phyloP scores from a whole-genome alignment of 768 basidiomycete genomes.

The Coprinellus micaceus region DNA sequence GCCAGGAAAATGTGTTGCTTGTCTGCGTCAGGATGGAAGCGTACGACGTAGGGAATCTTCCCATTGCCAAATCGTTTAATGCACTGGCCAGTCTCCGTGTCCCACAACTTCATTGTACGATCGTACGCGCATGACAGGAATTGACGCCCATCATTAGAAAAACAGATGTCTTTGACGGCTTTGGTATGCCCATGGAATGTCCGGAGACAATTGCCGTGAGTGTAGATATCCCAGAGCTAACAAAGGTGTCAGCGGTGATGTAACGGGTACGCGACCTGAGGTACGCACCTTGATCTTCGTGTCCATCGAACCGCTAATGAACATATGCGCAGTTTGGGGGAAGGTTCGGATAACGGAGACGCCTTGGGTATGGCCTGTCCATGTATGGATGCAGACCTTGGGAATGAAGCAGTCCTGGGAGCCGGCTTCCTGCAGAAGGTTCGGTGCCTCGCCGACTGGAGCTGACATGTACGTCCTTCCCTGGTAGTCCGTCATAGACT shows the following conservation, averaged over 20 bases:
- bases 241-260: slow-evolving; percentile 9
- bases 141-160: slow-evolving; percentile 86
- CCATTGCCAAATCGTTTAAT: slow-evolving; percentile 95
- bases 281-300: slow-evolving; percentile 87
- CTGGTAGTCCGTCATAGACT: slow-evolving; percentile 94
- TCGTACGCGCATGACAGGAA: slow-evolving; percentile 96
- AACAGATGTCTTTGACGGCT: slow-evolving; percentile 93
- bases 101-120: slow-evolving; percentile 98
- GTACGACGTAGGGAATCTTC: slow-evolving; percentile 93
- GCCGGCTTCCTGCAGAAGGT: slow-evolving; percentile 74
- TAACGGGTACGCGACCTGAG: not conserved
- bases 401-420: slow-evolving; percentile 92
- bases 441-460: slow-evolving; percentile 82
- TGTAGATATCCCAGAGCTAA: slow-evolving; percentile 97
- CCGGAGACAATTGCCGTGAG: slow-evolving; percentile 91
- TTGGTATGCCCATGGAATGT: slow-evolving; percentile 97
- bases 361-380: slow-evolving; percentile 96
- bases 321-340: slow-evolving; percentile 87
- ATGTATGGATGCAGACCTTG: slow-evolving; percentile 93
- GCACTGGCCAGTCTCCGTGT: slow-evolving; percentile 98
- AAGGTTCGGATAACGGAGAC: slow-evolving; percentile 93
- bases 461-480: slow-evolving; percentile 98
- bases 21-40: slow-evolving; percentile 94
- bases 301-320: slow-evolving; percentile 96
- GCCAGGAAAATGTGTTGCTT: slow-evolving; percentile 96